Percentiles rank a stretch among this genome's conserved stretches.
Evolutionary conservation across 2,329 filamentous ascomycete genomes (phyloP).

Genomic region (Xylaria sp.): DNA sequence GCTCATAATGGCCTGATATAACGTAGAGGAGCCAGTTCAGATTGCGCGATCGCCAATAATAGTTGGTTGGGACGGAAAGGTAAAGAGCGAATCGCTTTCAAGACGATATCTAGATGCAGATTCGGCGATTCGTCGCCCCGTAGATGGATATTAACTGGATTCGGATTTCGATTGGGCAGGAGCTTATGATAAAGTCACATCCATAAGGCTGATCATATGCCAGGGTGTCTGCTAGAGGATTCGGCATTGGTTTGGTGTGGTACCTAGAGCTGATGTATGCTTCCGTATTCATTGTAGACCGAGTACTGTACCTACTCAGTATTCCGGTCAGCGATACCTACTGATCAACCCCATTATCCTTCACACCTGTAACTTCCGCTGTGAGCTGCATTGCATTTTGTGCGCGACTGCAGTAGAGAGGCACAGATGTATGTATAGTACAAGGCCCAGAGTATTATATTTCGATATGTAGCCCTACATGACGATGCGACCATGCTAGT

Average conservation of each 20-base stretch:
- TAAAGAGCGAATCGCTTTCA: slow-evolving; percentile 19
- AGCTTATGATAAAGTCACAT: slow-evolving; percentile 31
- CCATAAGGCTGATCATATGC: slow-evolving; percentile 37
- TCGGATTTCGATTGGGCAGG: slow-evolving; percentile 24
- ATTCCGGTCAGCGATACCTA: slow-evolving; percentile 29
- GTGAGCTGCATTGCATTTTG: slow-evolving; percentile 23
- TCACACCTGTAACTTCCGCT: slow-evolving; percentile 7
- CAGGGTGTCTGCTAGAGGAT: slow-evolving; percentile 27
- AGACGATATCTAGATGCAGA: slow-evolving; percentile 20
- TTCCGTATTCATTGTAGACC: slow-evolving; percentile 9
- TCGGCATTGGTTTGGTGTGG: slow-evolving; percentile 34
- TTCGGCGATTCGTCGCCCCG: slow-evolving; percentile 17
- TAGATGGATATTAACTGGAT: slow-evolving; percentile 10
- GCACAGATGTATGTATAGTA: slow-evolving; percentile 17
- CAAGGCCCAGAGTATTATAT: slow-evolving; percentile 16
- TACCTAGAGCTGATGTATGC: slow-evolving; percentile 25
- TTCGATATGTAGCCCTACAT: slow-evolving; percentile 34
- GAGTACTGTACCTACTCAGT: not conserved
- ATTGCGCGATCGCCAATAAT: slow-evolving; percentile 1
- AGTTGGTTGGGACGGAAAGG: slow-evolving; percentile 1
- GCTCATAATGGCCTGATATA: not conserved
- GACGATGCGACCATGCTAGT: slow-evolving; percentile 23
- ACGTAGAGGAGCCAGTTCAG: not conserved
- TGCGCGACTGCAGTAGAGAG: slow-evolving; percentile 8
- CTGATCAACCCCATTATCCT: slow-evolving; percentile 12